These are phyloP conservation scores for Tolypocladium ovalisporum DNA, from an alignment of 2,329 filamentous ascomycete species.

Conservation along the genomic window DNA sequence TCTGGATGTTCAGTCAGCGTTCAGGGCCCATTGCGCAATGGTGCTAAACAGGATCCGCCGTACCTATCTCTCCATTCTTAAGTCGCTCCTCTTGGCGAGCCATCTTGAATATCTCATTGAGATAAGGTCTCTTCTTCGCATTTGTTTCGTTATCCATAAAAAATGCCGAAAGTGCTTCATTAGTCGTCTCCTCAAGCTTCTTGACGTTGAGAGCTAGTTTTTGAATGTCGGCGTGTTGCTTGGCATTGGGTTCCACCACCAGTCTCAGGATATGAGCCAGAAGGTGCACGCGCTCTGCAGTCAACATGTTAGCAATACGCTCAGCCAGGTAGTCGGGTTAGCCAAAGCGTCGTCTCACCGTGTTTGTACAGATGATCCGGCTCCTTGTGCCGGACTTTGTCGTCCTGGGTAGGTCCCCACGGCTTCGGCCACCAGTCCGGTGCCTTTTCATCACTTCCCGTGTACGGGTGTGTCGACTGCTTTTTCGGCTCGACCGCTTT, in stretches of 20 bases:
- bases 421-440: conserved; percentile 58
- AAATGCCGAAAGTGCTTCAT: conserved; percentile 46
- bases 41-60: conserved; percentile 6
- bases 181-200: conserved; percentile 47
- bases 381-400: conserved; percentile 56
- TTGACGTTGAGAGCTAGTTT: conserved; percentile 41
- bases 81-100: conserved; percentile 45
- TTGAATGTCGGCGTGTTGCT: conserved; percentile 39
- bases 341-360: conserved; percentile 31
- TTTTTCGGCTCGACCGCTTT: conserved; percentile 69
- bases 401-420: conserved; percentile 37
- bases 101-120: conserved; percentile 53
- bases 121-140: conserved; percentile 39
- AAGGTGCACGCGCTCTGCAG: conserved; percentile 45
- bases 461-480: conserved; percentile 64
- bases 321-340: background rate
- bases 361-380: conserved; percentile 62
- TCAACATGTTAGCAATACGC: background rate
- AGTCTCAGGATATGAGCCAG: conserved; percentile 50
- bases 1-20: conserved; percentile 24
- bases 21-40: background rate
- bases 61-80: conserved; percentile 47
- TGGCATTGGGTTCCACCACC: conserved; percentile 37
- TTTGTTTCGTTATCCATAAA: conserved; percentile 49
- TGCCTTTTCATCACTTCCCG: conserved; percentile 48